Evolutionary conservation across 2,329 filamentous ascomycete species (phyloP).

Genomic region (Endothia cerciana): DNA sequence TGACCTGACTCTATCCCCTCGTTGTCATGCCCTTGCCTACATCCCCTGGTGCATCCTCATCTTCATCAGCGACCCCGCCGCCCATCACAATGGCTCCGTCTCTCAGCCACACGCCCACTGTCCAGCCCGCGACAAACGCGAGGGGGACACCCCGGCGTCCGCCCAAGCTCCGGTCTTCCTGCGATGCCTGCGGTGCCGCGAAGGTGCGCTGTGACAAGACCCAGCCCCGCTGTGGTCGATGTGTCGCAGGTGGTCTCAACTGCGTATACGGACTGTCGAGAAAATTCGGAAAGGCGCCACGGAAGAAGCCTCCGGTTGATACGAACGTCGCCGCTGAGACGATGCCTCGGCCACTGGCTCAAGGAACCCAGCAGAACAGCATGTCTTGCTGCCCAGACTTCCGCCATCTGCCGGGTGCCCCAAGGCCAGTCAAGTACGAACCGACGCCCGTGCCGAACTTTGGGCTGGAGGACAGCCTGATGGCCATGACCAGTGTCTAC

Average conservation of each 20-base stretch:
- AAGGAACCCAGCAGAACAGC: conserved; percentile 22
- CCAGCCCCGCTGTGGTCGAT: conserved; percentile 27
- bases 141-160: conserved; percentile 23
- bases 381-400: conserved; percentile 27
- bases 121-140: conserved; percentile 21
- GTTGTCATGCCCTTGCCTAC: conserved; percentile 3
- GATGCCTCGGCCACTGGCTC: conserved; percentile 20
- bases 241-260: conserved; percentile 26
- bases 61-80: conserved; percentile 20
- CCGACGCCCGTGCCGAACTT: conserved; percentile 17
- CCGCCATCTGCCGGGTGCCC: conserved; percentile 20
- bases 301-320: conserved; percentile 26
- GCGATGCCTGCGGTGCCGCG: conserved; percentile 29
- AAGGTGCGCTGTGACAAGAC: conserved; percentile 30
- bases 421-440: conserved; percentile 26
- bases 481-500: conserved; percentile 25
- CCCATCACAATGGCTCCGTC: conserved; percentile 21
- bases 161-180: conserved; percentile 29
- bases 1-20: neutral
- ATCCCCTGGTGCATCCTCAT: conserved; percentile 21
- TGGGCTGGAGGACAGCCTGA: conserved; percentile 26
- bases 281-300: conserved; percentile 29
- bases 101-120: conserved; percentile 9
- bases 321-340: conserved; percentile 15
- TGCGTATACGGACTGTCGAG: conserved; percentile 29